These are phyloP conservation scores for Acorus gramineus DNA, from an alignment of 106 monocot species.

Conservation along the genomic window DNA sequence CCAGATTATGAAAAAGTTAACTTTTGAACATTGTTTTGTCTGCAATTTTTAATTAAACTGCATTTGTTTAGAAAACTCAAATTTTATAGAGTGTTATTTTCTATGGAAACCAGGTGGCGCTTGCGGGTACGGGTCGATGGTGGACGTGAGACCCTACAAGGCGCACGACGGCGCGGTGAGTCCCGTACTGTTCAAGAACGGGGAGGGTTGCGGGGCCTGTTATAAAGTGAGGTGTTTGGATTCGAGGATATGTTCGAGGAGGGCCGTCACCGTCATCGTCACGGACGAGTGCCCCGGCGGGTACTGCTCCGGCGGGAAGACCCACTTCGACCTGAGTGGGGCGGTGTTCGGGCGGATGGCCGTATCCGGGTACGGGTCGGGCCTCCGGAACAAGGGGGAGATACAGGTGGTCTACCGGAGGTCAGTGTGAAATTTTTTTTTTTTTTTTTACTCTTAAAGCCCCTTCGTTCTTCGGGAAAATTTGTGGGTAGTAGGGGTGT, in stretches of 20 bases:
- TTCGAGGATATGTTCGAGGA: slow-evolving; percentile 47
- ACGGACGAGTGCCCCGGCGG: slow-evolving; percentile 98
- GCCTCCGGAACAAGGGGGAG: slow-evolving; percentile 72
- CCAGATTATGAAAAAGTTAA: not conserved
- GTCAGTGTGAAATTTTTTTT: slow-evolving; percentile 16
- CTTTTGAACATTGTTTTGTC: not conserved
- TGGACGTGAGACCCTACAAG: slow-evolving; percentile 74
- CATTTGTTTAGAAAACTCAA: not conserved
- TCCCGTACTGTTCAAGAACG: slow-evolving; percentile 72
- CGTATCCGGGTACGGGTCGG: slow-evolving; percentile 23
- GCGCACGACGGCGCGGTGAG: slow-evolving; percentile 86
- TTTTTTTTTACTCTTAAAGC: no score
- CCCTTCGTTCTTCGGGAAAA: no score
- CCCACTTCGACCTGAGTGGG: slow-evolving; percentile 90
- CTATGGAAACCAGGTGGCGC: slow-evolving; percentile 53
- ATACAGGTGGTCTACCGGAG: slow-evolving; percentile 61
- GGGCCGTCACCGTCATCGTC: slow-evolving; percentile 77
- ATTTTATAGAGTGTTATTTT: no score
- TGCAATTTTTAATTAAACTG: not conserved
- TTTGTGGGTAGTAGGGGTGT: no score
- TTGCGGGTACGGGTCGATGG: slow-evolving; percentile 86
- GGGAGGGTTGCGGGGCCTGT: slow-evolving; percentile 93
- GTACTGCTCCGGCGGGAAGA: slow-evolving; percentile 60
- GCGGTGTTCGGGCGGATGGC: slow-evolving; percentile 94
- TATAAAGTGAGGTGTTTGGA: slow-evolving; percentile 83